Base-by-base conservation (phyloP, 768 basidiomycete species). In the Tulasnella sp. region DNA sequence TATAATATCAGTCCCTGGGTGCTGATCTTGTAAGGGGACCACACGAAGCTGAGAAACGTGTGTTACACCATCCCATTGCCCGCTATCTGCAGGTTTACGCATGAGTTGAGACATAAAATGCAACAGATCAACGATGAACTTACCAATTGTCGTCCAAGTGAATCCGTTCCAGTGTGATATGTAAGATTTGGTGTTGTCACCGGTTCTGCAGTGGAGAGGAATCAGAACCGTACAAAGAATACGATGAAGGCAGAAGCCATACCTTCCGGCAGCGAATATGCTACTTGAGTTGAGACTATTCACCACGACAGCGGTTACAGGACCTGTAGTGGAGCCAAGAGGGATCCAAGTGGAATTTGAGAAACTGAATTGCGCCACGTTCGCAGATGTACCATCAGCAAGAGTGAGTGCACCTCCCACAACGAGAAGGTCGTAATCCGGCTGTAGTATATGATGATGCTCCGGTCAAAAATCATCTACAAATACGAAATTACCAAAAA, bases 221-320 rank as follows among this genome's bases (percentile, higher is more conserved):
- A 27, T 2, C 24, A 3, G n/a, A 16, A n/a, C 24, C 28, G 12
- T 5, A 8, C 0, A 44, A 13, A 7, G 1, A 35, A 1, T 33
- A 20, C 39, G 5, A 25, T 10, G 6, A 25, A 40, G 39, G n/a
- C 67, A 4, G 72, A 10, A 13, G n/a, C 66, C 79, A 62, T 55
- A 89, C 81, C 74, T 77, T 58, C 93, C 93, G 29, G 91, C 88
- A 41, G 83, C 87, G 60, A 91, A 99, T 49, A 98, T 74, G 59
- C 85, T 93, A 58, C 77, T 84, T 1, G 67, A 63, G 61, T 95
- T 89, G 19, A 75, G 74, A 56, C 79, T 70, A 64, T 98, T 87
- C 35, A 90, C 82, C 47, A 83, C 82, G 45, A 96, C 63, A 9
- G 93, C 91, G 3, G 89, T 84, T 1, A 90, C 83, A 2, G 91